These are phyloP conservation scores for Colletotrichum nymphaeae DNA, from an alignment of 2,329 filamentous ascomycete species.

Conservation along the genomic window DNA sequence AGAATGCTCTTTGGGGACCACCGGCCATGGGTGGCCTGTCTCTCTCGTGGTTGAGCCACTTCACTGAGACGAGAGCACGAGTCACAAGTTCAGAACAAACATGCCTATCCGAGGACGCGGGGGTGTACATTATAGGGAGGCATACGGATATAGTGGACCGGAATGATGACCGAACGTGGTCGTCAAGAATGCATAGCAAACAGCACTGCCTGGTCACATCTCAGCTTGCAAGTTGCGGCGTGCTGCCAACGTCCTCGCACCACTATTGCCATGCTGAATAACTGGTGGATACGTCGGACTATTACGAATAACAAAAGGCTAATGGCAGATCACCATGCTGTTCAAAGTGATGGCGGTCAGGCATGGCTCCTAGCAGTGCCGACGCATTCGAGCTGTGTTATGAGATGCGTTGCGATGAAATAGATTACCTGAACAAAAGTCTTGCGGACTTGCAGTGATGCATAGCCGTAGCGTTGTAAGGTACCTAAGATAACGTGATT, in stretches of 20 bases:
- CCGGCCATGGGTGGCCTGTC: slow-evolving; percentile 5
- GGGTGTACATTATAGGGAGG: neutral
- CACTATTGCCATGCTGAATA: neutral
- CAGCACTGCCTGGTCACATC: neutral
- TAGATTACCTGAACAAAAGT: neutral
- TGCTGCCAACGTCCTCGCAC: neutral
- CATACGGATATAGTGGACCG: neutral
- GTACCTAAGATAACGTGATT: too few relatives aligned
- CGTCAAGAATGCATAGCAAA: neutral
- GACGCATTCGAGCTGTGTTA: too few relatives aligned
- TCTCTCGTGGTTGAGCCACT: neutral
- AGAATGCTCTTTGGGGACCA: neutral
- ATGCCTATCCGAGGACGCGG: neutral
- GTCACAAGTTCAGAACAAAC: neutral
- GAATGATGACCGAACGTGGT: neutral
- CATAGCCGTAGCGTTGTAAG: neutral
- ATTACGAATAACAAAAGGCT: too few relatives aligned
- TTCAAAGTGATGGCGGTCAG: too few relatives aligned
- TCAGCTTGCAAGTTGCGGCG: neutral
- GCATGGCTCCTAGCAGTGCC: too few relatives aligned
- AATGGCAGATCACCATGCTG: too few relatives aligned
- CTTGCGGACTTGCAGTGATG: neutral
- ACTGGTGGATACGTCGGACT: neutral
- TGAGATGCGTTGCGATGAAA: neutral
- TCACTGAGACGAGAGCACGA: neutral